Percentiles rank a stretch among this genome's conserved stretches.
Evolutionary conservation across 75 land plant genomes (phyloP).

Genomic region (Isoetes taiwanensis): DNA sequence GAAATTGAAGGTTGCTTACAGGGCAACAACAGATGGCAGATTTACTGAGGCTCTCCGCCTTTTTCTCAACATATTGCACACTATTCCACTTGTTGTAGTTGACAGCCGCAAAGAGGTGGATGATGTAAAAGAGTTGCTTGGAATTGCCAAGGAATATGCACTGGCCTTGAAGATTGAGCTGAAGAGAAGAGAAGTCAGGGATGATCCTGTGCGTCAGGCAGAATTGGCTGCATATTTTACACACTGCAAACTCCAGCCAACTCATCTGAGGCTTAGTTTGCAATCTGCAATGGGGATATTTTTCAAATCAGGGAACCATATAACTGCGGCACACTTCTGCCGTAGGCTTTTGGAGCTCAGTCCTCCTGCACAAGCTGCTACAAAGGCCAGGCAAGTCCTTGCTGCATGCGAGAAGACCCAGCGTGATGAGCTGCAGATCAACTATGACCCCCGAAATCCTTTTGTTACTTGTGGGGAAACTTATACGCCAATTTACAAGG

Average conservation of each 20-base stretch:
- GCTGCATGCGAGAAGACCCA: constrained; percentile 44
- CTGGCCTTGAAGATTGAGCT: constrained; percentile 48
- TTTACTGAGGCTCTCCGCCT: constrained; percentile 39
- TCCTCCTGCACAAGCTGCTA: constrained; percentile 22
- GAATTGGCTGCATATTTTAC: constrained; percentile 67
- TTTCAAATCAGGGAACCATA: constrained; percentile 31
- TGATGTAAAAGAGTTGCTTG: constrained; percentile 48
- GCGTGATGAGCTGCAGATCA: constrained; percentile 31
- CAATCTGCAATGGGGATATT: constrained; percentile 47
- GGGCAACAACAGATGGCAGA: constrained; percentile 46
- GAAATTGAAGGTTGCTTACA: constrained; percentile 39
- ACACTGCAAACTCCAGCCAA: constrained; percentile 47
- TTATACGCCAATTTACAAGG: constrained; percentile 43
- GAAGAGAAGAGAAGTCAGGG: constrained; percentile 45
- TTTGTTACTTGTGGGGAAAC: constrained; percentile 53
- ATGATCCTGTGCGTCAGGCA: constrained; percentile 44
- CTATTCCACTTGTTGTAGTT: constrained; percentile 52
- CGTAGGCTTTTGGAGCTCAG: constrained; percentile 42
- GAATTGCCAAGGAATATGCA: constrained; percentile 47
- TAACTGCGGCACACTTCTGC: constrained; percentile 37
- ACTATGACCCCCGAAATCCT: constrained; percentile 60
- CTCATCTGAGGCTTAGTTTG: constrained; percentile 41
- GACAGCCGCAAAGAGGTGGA: constrained; percentile 55
- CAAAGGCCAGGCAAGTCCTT: constrained; percentile 41
- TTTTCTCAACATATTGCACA: constrained; percentile 45